Conservation (phyloP, 441 rosid genomes). For the Adansonia madagascariensis region DNA sequence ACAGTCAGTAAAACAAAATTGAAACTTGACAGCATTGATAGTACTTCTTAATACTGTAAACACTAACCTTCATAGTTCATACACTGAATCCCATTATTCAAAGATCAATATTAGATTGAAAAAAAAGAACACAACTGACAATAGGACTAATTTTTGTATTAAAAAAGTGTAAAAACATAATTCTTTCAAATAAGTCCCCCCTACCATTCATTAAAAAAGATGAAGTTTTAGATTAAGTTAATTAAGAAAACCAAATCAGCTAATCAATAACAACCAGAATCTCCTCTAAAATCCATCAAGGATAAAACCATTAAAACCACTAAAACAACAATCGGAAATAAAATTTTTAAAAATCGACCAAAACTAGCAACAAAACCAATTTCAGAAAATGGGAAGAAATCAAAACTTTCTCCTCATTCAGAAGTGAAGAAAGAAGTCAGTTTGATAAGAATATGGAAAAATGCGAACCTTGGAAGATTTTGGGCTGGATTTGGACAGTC, state of each 20-base stretch:
- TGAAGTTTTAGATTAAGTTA: background rate
- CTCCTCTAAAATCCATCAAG: slow-evolving; percentile 25
- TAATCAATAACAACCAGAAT: slow-evolving; percentile 17
- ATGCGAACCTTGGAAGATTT: slow-evolving; percentile 64
- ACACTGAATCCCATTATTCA: slow-evolving; percentile 18
- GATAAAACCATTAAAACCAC: background rate
- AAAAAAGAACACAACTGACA: slow-evolving; percentile 22
- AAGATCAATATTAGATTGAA: slow-evolving; percentile 7
- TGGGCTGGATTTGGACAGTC: slow-evolving; percentile 51
- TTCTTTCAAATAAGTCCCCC: background rate
- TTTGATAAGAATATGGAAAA: background rate
- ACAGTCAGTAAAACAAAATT: background rate
- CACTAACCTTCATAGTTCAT: background rate
- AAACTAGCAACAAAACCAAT: background rate
- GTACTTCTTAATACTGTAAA: background rate
- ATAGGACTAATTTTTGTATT: background rate
- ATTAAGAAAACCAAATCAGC: background rate
- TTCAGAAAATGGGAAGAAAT: background rate
- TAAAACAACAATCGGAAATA: background rate
- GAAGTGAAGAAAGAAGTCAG: background rate
- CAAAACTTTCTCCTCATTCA: slow-evolving; percentile 6
- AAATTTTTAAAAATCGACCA: background rate
- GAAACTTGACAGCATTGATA: background rate
- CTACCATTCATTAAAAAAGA: background rate
- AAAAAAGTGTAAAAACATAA: background rate